Base-by-base conservation (phyloP, 805 yeast species). In the Ogataea pilisensis region DNA sequence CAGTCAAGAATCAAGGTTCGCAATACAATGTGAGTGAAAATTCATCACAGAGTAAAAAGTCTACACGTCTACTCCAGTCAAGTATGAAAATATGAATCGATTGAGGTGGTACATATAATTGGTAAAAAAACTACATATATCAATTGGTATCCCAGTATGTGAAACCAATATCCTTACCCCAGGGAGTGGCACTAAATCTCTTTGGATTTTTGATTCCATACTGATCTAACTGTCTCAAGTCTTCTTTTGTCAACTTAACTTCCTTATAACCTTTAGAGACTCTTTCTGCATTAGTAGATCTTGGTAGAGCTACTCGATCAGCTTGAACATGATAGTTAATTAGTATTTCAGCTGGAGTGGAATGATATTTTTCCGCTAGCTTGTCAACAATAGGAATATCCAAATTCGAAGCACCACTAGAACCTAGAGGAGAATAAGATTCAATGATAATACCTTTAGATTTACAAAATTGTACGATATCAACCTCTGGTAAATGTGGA, bases 231-330 rank as follows among this genome's bases (percentile, higher is more conserved):
- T 41, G 38, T n/a, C n/a, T n/a, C 24, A 72, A 45, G 8, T 73
- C 78, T 8, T 63, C 66, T 20, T 57, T 42, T 2, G 69, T 54
- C 30, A 73, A 50, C 3, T 58, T 54, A 5, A 75, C 70, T 26
- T 59, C 50, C 32, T 55, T 44, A 16, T 60, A 55, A 14, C 64
- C 69, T 9, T 53, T 50, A 44, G 60, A 66, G 38, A 86, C 74
- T 58, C 95, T 76, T 19, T 71, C 72, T 13, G 75, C 67, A 38
- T 83, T 85, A 13, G 79, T 69, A 1, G 95, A 81, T 64, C 90
- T 77, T 33, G 93, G 88, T 35, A 85, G 62, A 2, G 73, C 79
- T 8, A 71, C 68, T 41, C 83, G 69, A 2, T 85, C 89, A 31
- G 76, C 69, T 45, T 73, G 66, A 19, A 82, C 72, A 53, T 81